Evolutionary conservation across 129 eudicot species (phyloP).

Genomic region (Kitagawia praeruptora): DNA sequence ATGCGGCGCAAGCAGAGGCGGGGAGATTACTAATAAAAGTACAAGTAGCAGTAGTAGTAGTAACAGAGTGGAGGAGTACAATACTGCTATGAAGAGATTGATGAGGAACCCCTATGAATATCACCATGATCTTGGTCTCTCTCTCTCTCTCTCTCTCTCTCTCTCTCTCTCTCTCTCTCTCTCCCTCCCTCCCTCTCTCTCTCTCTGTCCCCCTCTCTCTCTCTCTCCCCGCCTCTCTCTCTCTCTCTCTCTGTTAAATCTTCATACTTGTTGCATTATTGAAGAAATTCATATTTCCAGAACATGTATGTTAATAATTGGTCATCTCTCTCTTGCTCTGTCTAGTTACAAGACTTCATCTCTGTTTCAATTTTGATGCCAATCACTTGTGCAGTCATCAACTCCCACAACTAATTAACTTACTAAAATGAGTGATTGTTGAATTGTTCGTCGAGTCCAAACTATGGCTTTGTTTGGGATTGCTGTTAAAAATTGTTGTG

Average conservation of each 20-base stretch:
- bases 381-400: not conserved
- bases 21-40: not conserved
- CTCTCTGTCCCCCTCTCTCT: too few species aligned
- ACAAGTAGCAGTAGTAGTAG: not conserved
- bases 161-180: conserved; percentile 20
- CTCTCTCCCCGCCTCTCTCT: not conserved
- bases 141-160: not conserved
- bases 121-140: conserved; percentile 95
- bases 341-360: not conserved
- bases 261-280: not conserved
- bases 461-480: too few species aligned
- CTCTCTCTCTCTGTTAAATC: not conserved
- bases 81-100: conserved; percentile 80
- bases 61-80: conserved; percentile 67
- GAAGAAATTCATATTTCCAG: not conserved
- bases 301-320: not conserved
- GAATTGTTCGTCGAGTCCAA: not conserved
- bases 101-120: conserved; percentile 95
- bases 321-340: not conserved
- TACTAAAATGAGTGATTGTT: not conserved
- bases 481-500: too few species aligned
- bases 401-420: not conserved
- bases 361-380: not conserved
- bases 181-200: not conserved
- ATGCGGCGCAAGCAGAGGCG: not conserved